Evolutionary conservation across 352 stramenopile genomes (phyloP).

Genomic region (Phytopythium mirpurense): DNA sequence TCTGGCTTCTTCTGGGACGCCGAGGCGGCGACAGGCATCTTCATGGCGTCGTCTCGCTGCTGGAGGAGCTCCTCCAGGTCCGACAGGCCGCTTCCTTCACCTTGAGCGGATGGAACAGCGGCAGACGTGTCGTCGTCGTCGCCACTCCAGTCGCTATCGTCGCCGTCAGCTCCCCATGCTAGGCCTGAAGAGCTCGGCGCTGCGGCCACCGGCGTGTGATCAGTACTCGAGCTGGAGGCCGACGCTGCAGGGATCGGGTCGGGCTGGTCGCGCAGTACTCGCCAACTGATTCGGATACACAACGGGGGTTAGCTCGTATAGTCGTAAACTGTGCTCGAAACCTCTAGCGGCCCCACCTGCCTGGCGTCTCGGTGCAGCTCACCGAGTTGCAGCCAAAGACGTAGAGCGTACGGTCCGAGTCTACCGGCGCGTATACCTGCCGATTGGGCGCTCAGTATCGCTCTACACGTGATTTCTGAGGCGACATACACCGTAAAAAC

Average conservation of each 20-base stretch:
- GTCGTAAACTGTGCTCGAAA: too few species aligned
- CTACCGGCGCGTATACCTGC: constrained; percentile 78
- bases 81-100: constrained; percentile 15
- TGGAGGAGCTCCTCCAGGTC: constrained; percentile 68
- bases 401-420: constrained; percentile 70
- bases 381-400: constrained; percentile 83
- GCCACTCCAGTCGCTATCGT: constrained; percentile 75
- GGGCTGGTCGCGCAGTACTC: constrained; percentile 63
- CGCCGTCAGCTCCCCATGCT: constrained; percentile 33
- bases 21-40: constrained; percentile 9
- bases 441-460: neutral
- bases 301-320: too few species aligned
- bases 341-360: constrained; percentile 43
- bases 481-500: too few species aligned
- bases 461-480: too few species aligned
- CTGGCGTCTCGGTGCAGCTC: constrained; percentile 49
- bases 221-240: neutral
- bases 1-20: constrained; percentile 7
- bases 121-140: constrained; percentile 29
- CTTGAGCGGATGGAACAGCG: constrained; percentile 6
- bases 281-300: constrained; percentile 52
- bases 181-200: constrained; percentile 18
- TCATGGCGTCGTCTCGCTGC: constrained; percentile 66
- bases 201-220: constrained; percentile 12
- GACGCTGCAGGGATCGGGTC: constrained; percentile 7